Evolutionary conservation across 768 basidiomycete genomes (phyloP), one percentile per base, ranked within the genome.

Genomic region (Boletus eberwhitei): DNA sequence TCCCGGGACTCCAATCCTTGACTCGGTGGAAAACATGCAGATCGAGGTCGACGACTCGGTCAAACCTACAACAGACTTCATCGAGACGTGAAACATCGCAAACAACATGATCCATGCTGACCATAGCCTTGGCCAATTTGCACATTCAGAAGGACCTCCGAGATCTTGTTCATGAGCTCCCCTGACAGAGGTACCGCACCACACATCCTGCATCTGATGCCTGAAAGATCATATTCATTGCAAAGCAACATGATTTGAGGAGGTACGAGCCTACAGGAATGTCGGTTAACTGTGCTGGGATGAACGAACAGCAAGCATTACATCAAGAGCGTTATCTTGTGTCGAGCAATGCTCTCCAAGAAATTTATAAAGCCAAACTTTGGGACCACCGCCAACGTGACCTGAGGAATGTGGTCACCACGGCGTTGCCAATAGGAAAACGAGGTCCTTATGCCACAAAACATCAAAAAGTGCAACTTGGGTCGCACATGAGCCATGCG

Each of bases 121-220:
- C 84, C 84, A 66, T 83, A 86, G 51, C 81, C 85, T 70, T 86
- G 85, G 9, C 84, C 84, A 44, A 86, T 79, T n/a, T 67, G 69
- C 11, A 82, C 82, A 52, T 85, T 81, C 1, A 84, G 84, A 14
- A 86, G 64, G 9, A 84, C 53, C 45, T 75, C 63, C n/a, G 70
- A 62, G 40, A 85, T 36, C 52, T 74, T 66, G 26, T 68, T 51
- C 69, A 81, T 74, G 12, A 86, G 73, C 42, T 84, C 83, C 13
- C 78, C 78, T 5, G 82, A 82, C 19, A 87, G 63, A 9, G 86
- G 86, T 2, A 86, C 86, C 16, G 84, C 86, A 38, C 86, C 86
- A 48, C 74, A 82, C 51, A 84, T 69, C 63, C 77, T 74, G 53
- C 74, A 78, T 52, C 79, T 79, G 46, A 87, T 73, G 48, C 78